phyloP scores from a whole-genome alignment of 2,329 filamentous ascomycete species.

The Pseudocercospora pini-densiflorae region DNA sequence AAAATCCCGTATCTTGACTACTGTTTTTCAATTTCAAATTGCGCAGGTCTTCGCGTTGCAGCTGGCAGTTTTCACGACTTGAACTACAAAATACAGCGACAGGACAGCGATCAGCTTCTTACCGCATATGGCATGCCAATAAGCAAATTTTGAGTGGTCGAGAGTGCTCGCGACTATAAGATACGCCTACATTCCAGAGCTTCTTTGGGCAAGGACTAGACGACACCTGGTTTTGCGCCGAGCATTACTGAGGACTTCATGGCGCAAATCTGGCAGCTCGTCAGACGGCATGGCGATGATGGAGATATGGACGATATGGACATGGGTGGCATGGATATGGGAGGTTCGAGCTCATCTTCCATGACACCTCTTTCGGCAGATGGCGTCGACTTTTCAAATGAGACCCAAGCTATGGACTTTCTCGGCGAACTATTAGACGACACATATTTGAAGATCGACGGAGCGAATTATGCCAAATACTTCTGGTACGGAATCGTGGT shows the following conservation, averaged over 20 bases:
- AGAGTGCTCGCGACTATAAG: background rate
- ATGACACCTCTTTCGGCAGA: conserved; percentile 36
- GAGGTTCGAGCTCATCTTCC: conserved; percentile 22
- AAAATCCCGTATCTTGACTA: background rate
- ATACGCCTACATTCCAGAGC: background rate
- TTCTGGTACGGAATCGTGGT: conserved; percentile 48
- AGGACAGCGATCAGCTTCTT: background rate
- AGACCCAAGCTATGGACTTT: conserved; percentile 43
- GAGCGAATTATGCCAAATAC: conserved; percentile 43
- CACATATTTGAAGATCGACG: conserved; percentile 40
- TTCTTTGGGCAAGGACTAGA: too few relatives aligned
- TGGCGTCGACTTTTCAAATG: conserved; percentile 45
- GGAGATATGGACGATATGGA: conserved; percentile 23
- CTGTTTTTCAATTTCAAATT: background rate
- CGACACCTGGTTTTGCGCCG: background rate
- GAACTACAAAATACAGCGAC: background rate
- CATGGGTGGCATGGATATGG: conserved; percentile 30
- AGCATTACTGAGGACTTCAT: background rate
- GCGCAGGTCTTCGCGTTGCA: background rate
- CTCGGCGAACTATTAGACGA: conserved; percentile 45
- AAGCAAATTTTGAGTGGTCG: background rate
- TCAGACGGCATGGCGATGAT: conserved; percentile 15
- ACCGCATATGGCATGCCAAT: background rate
- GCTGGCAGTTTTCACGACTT: background rate
- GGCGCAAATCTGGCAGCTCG: conserved; percentile 1